These are phyloP conservation scores for Debaryomyces prosopidis DNA, from an alignment of 805 yeast genomes.

Conservation along the genomic window DNA sequence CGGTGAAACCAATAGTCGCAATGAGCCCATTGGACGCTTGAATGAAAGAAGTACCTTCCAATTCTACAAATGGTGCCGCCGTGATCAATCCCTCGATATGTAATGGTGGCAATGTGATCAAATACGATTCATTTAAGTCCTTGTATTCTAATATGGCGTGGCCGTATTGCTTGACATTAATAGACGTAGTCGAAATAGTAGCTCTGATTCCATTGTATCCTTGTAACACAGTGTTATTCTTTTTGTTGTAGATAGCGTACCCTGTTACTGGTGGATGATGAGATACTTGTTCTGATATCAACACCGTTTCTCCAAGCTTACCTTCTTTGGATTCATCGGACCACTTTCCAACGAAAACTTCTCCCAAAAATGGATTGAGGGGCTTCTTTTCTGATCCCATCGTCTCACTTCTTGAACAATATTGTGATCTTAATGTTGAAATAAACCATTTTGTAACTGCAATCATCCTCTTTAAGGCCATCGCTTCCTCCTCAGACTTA, in stretches of 20 bases:
- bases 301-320: constrained; percentile 69
- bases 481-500: constrained; percentile 34
- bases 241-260: constrained; percentile 75
- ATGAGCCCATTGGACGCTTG: constrained; percentile 78
- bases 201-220: constrained; percentile 93
- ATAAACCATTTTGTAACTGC: constrained; percentile 91
- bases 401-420: constrained; percentile 86
- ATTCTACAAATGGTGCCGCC: constrained; percentile 92
- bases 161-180: constrained; percentile 89
- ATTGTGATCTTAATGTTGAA: constrained; percentile 88
- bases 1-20: constrained; percentile 75
- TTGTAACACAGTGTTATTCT: constrained; percentile 66
- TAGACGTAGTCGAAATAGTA: constrained; percentile 72
- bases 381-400: constrained; percentile 98
- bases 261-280: constrained; percentile 99
- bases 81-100: constrained; percentile 92
- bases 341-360: constrained; percentile 91
- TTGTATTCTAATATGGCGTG: constrained; percentile 76
- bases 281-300: constrained; percentile 88
- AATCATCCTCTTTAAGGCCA: constrained; percentile 64
- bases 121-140: constrained; percentile 63
- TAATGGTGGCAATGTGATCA: constrained; percentile 88
- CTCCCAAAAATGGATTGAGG: constrained; percentile 93
- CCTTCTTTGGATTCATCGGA: constrained; percentile 48
- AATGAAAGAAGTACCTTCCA: constrained; percentile 85